Evolutionary conservation across 2,329 filamentous ascomycete genomes (phyloP), one percentile per base, ranked within the genome.

Genomic region (Allantophomopsis lycopodina): DNA sequence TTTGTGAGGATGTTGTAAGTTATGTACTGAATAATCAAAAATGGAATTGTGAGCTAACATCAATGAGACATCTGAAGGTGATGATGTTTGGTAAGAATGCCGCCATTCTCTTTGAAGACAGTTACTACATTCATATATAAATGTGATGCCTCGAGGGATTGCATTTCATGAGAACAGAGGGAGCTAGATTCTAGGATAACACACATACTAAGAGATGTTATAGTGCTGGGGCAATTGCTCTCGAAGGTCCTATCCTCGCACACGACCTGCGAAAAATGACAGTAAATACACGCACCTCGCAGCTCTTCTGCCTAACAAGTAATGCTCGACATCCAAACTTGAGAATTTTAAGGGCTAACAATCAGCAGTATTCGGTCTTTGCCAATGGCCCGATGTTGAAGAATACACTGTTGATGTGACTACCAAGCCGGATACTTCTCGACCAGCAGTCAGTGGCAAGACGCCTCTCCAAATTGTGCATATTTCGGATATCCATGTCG

Each of bases 241-340:
- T 61, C 1, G 69, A 77, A 50, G 71, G 68, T 0, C 70, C 71
- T 5, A 65, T 73, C 38, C 54, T 75, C 20, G 68, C 71, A 28
- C 58, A 65, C 32, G 60, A 60, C 10, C 48, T 77, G n/a, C 60
- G 67, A 36, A 55, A 63, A 10, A 61, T 76, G 45, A 51, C 49
- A 5, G 50, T 73, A 14, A 61, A 62, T 1, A 71, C 69, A 7
- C 61, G 61, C 40, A 68, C 69, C 0, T 64, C 71, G 15, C 53
- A 68, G 20, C 56, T 69, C 5, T 65, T 76, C 33, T 76, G 71
- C 48, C 59, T 65, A 23, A 65, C 65, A 57, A 71, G 18, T 20
- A 20, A 7, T 4, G 18, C 18, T 7, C 7, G 18, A 20, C 18
- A 7, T 20, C 7, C 18, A 20, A 20, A 20, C 4, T 20, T 20